Evolutionary conservation across 306 rosid species (phyloP), one percentile per base, ranked within the genome.

Genomic region (Fragaria nilgerrensis): DNA sequence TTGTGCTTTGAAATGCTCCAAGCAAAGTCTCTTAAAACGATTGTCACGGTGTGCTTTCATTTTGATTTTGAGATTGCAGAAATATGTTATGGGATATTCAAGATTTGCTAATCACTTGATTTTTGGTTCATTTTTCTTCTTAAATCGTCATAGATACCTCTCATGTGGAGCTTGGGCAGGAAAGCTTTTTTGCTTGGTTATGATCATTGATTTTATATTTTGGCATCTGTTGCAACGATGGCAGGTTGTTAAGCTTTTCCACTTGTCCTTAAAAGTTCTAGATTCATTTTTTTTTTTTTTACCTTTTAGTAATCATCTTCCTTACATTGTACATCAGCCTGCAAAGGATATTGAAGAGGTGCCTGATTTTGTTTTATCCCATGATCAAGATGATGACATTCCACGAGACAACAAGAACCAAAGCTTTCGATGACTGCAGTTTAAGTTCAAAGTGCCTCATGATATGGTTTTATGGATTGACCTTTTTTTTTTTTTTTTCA

Each of bases 151-250:
- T 45, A 94, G 98, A 73, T 90, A 90, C 82, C 98, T 90, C 77
- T 83, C 81, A 1, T 90, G 96, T 78, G 98, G 98, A 82, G 77
- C 93, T 7, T 94, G 96, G 93, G 98, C 93, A 9, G 97, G 97
- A 73, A 92, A 94, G 85, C 87, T 92, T 70, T 92, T 91, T 85
- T 90, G 94, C 87, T 83, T 94, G 87, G 96, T 87, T 71, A 90
- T 94, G 98, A 80, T 90, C 47, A 85, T 94, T 59, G 97, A 91
- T 70, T 94, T 86, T 84, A 63, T 92, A 81, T 75, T 94, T 22
- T 91, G 96, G 97, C 87, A 79, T 77, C 81, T 90, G 67, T 72
- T 92, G 88, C 88, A 94, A 83, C 45, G 84, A 25, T 92, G 87
- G 90, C 88, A 90, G 92, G 93, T 94, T 73, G 25, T 63, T 14